Conservation (phyloP, 2,329 filamentous ascomycete species). For the Macrophomina pseudophaseolina region DNA sequence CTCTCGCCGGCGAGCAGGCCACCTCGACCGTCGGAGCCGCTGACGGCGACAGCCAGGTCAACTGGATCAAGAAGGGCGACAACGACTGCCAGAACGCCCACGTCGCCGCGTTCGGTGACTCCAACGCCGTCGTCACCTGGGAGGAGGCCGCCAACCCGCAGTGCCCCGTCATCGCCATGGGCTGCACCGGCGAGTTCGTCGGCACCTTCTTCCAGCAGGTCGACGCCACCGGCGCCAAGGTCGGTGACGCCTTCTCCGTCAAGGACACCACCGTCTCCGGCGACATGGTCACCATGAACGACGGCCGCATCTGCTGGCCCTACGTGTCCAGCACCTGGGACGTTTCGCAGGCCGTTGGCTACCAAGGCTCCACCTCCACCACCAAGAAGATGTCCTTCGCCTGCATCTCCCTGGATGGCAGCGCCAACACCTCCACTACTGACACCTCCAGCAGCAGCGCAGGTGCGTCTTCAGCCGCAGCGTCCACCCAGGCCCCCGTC, state of each 20-base stretch:
- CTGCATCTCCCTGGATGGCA: conserved; percentile 46
- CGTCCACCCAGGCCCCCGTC: conserved; percentile 24
- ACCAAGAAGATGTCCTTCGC: conserved; percentile 60
- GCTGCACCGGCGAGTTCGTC: conserved; percentile 63
- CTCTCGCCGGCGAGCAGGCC: conserved; percentile 59
- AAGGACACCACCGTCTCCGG: conserved; percentile 64
- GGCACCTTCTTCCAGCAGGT: conserved; percentile 67
- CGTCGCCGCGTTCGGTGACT: conserved; percentile 59
- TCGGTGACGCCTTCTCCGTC: conserved; percentile 58
- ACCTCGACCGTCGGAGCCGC: conserved; percentile 58
- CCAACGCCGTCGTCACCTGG: conserved; percentile 63
- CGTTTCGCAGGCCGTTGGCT: conserved; percentile 42
- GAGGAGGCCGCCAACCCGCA: conserved; percentile 63
- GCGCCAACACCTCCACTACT: conserved; percentile 27
- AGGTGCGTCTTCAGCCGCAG: conserved; percentile 28
- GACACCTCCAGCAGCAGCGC: conserved; percentile 29
- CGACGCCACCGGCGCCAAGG: conserved; percentile 55
- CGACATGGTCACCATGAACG: conserved; percentile 66
- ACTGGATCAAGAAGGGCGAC: conserved; percentile 61
- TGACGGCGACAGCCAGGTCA: conserved; percentile 63
- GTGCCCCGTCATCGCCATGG: conserved; percentile 64
- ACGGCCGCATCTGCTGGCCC: conserved; percentile 66
- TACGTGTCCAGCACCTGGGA: conserved; percentile 63
- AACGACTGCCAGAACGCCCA: conserved; percentile 65
- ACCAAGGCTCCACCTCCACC: conserved; percentile 31